phyloP scores from a whole-genome alignment of 2,329 filamentous ascomycete species.

The Alternaria gaisen region DNA sequence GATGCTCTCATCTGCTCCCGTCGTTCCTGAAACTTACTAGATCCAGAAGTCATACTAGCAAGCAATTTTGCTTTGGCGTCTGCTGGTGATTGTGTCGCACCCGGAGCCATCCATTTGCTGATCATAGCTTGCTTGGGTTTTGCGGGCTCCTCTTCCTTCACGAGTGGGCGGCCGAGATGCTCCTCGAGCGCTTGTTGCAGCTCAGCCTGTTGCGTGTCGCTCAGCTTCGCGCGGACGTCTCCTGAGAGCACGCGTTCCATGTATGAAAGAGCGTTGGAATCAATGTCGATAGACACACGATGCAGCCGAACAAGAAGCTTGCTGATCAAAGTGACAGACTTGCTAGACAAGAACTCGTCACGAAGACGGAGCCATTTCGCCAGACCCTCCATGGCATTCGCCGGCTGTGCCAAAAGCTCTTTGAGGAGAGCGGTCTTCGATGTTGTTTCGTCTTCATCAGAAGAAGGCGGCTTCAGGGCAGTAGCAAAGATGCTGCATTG shows the following conservation, averaged over 20 bases:
- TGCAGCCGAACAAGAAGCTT: constrained; percentile 86
- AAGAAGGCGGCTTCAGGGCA: constrained; percentile 62
- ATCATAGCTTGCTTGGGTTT: constrained; percentile 54
- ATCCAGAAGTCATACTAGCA: constrained; percentile 39
- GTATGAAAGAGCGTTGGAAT: constrained; percentile 65
- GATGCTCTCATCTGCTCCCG: constrained; percentile 34
- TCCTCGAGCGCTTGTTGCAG: constrained; percentile 70
- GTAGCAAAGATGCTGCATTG: constrained; percentile 85
- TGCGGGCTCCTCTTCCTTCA: constrained; percentile 44
- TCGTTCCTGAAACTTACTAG: constrained; percentile 41
- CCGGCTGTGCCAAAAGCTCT: constrained; percentile 71
- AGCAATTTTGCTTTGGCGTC: constrained; percentile 42
- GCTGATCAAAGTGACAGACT: constrained; percentile 81
- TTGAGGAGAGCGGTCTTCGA: constrained; percentile 53
- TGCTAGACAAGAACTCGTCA: constrained; percentile 83
- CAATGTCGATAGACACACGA: constrained; percentile 77
- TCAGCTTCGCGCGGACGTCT: constrained; percentile 79
- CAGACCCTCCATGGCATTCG: constrained; percentile 71
- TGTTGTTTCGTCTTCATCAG: constrained; percentile 48
- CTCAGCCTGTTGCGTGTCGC: constrained; percentile 83
- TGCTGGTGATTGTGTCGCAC: constrained; percentile 26
- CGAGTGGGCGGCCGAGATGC: constrained; percentile 53
- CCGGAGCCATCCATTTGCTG: constrained; percentile 52
- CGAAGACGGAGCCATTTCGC: constrained; percentile 90
- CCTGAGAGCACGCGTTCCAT: constrained; percentile 73